phyloP scores from a whole-genome alignment of 371 early-diverging fungal species.

The Parasitella parasitica region DNA sequence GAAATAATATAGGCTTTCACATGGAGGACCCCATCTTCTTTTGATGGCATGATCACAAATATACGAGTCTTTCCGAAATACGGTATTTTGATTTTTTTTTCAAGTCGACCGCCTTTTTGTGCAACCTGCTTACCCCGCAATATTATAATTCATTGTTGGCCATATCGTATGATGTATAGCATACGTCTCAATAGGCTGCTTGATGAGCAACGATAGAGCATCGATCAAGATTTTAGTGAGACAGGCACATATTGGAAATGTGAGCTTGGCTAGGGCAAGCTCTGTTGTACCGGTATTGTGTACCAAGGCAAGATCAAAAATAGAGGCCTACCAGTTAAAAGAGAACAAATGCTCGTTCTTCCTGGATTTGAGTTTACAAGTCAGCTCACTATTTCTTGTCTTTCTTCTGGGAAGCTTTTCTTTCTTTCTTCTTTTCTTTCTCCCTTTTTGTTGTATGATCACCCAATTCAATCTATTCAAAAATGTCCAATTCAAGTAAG shows the following conservation, averaged over 20 bases:
- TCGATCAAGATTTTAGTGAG: no score
- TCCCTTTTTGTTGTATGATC: neutral
- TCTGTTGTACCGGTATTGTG: no score
- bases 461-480: neutral
- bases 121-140: neutral
- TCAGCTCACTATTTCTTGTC: slow-evolving; percentile 1
- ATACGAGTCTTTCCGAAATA: neutral
- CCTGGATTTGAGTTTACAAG: neutral
- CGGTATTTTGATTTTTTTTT: no score
- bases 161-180: neutral
- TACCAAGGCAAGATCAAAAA: no score
- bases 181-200: no score
- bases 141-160: neutral
- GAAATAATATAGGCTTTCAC: neutral
- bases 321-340: neutral
- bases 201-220: no score
- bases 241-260: no score
- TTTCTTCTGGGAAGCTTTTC: neutral
- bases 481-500: neutral
- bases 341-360: neutral
- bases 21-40: neutral
- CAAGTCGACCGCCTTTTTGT: neutral
- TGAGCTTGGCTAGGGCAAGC: no score
- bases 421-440: neutral
- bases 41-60: neutral